Evolutionary conservation across 352 stramenopile species (phyloP).

Genomic region (Pythium dissimile): DNA sequence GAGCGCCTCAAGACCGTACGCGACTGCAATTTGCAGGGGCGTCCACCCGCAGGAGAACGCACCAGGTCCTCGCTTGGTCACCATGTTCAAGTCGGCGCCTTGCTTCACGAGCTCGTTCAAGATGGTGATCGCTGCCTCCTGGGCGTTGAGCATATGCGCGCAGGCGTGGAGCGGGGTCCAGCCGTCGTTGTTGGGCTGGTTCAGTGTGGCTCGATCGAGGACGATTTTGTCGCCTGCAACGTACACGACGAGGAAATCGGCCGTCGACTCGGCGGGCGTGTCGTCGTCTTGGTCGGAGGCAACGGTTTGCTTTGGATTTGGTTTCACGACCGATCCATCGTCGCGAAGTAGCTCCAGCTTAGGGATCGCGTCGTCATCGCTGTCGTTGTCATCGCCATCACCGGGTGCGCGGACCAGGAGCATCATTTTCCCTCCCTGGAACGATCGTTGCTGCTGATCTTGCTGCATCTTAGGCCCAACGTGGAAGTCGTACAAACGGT

Average conservation of each 20-base stretch:
- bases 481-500: conserved; percentile 80
- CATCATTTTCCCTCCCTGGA: conserved; percentile 62
- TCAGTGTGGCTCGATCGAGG: conserved; percentile 59
- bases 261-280: conserved; percentile 32
- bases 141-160: conserved; percentile 67
- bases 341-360: conserved; percentile 13
- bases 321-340: conserved; percentile 10
- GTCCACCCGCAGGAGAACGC: conserved; percentile 80
- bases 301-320: conserved; percentile 1
- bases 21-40: conserved; percentile 71
- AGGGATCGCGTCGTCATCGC: conserved; percentile 25
- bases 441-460: conserved; percentile 28
- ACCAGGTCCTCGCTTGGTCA: conserved; percentile 63
- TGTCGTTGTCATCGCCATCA: conserved; percentile 19
- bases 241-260: conserved; percentile 59
- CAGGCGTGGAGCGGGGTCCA: conserved; percentile 76
- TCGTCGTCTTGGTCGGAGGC: conserved; percentile 17
- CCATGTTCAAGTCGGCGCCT: conserved; percentile 55
- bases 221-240: conserved; percentile 70
- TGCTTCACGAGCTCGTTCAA: conserved; percentile 57
- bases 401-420: conserved; percentile 51
- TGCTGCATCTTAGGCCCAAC: conserved; percentile 69
- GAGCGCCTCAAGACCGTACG: conserved; percentile 69
- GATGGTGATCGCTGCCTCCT: conserved; percentile 71
- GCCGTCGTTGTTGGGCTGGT: conserved; percentile 71